Evolutionary conservation across 257 asterid species (phyloP).

Genomic region (Solanum habrochaites): DNA sequence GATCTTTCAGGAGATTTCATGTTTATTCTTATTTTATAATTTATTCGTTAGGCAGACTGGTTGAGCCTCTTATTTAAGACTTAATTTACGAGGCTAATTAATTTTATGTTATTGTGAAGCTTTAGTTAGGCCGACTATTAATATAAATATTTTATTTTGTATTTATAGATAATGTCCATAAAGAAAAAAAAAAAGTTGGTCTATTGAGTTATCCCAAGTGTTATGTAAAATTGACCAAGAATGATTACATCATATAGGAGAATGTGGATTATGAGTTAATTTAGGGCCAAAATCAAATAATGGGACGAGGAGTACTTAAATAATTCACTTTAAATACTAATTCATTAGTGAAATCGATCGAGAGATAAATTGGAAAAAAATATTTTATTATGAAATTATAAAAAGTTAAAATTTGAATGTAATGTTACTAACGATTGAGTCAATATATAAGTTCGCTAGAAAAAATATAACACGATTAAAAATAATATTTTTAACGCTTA

Average conservation of each 20-base stretch:
- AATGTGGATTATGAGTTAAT: neutral
- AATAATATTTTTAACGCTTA: no score
- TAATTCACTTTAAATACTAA: no score
- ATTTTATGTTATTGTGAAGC: neutral
- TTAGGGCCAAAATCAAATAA: neutral
- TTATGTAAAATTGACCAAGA: neutral
- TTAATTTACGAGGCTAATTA: neutral
- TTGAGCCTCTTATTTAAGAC: neutral
- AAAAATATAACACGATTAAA: no score
- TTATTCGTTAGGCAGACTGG: no score
- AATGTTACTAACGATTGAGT: neutral
- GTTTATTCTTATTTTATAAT: no score
- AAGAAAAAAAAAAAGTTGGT: no score
- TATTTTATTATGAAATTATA: neutral
- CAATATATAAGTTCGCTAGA: rapidly evolving
- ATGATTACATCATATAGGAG: neutral
- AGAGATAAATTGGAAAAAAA: neutral
- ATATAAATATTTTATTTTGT: neutral
- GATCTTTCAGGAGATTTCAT: no score
- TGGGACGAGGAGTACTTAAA: neutral
- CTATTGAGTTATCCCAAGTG: neutral
- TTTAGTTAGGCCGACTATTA: neutral
- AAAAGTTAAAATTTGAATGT: neutral
- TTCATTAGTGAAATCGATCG: rapidly evolving
- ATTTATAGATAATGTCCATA: neutral